A percentile compares a stretch with the other conserved stretches of the same genome.
These are phyloP conservation scores for Ganoderma sp. DNA, from an alignment of 1,284 basidiomycete genomes.

Conservation along the genomic window DNA sequence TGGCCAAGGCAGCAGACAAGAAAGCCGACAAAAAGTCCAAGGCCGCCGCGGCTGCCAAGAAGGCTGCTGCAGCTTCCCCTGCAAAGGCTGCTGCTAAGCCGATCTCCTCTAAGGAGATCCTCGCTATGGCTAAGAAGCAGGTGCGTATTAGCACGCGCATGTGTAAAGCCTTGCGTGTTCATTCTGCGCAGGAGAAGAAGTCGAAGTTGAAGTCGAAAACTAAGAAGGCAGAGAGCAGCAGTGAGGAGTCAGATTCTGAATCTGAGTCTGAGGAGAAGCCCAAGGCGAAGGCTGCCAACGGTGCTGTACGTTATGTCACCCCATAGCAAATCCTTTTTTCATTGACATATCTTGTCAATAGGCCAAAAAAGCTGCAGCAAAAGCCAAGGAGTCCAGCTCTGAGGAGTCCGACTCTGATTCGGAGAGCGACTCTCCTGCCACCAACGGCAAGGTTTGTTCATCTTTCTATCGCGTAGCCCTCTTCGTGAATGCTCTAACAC, in stretches of 20 bases:
- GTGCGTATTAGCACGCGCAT: constrained; percentile 20
- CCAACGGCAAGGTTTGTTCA: constrained; percentile 30
- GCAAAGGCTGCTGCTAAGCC: constrained; percentile 34
- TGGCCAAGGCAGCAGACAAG: constrained; percentile 55
- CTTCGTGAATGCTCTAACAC: background rate
- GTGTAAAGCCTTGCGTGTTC: background rate
- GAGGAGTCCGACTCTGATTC: constrained; percentile 25
- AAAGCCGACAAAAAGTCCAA: constrained; percentile 47
- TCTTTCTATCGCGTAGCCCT: too few relatives aligned
- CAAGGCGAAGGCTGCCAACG: constrained; percentile 34
- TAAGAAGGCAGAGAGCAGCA: constrained; percentile 39
- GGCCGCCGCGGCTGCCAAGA: constrained; percentile 36
- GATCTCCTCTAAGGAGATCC: constrained; percentile 42
- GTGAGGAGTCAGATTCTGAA: constrained; percentile 31
- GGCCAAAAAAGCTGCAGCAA: constrained; percentile 21
- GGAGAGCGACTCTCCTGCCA: constrained; percentile 25
- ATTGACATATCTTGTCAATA: background rate
- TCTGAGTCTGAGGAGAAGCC: constrained; percentile 35
- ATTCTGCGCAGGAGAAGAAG: constrained; percentile 16
- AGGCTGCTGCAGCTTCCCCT: constrained; percentile 27
- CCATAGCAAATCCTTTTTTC: background rate
- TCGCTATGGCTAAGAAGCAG: constrained; percentile 40
- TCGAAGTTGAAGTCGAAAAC: constrained; percentile 36
- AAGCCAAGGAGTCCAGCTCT: constrained; percentile 32
- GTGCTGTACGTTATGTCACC: constrained; percentile 27